phyloP scores from a whole-genome alignment of 164 flowering plant species.

The Buxus sempervirens region DNA sequence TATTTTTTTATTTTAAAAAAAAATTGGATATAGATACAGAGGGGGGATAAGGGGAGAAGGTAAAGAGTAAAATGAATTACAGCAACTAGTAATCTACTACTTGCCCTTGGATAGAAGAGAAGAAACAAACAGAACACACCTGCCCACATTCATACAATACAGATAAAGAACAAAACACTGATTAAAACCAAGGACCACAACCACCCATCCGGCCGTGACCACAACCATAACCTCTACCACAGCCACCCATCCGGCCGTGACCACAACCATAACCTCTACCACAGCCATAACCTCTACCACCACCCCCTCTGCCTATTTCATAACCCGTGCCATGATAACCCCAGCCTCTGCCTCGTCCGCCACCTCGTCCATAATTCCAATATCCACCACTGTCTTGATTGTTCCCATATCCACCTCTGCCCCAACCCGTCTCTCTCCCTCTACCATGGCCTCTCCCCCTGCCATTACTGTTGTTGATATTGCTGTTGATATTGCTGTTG shows the following conservation, averaged over 20 bases:
- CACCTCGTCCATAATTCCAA: slow-evolving; percentile 52
- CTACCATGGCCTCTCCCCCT: slow-evolving; percentile 70
- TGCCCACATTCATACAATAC: slow-evolving; percentile 19
- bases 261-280: no score
- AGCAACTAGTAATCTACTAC: neutral
- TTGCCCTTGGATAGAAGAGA: slow-evolving; percentile 6
- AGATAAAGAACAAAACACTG: slow-evolving; percentile 12
- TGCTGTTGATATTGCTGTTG: no score
- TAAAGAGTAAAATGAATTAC: slow-evolving; percentile 5
- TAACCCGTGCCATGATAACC: slow-evolving; percentile 43
- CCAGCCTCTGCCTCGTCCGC: slow-evolving; percentile 52
- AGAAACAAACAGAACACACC: slow-evolving; percentile 10
- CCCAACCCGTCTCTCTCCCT: slow-evolving; percentile 58
- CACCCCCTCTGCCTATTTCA: slow-evolving; percentile 31
- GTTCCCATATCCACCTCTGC: slow-evolving; percentile 55
- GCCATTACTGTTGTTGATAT: slow-evolving; percentile 53
- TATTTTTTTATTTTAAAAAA: no score
- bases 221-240: slow-evolving; percentile 43
- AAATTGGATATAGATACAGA: slow-evolving; percentile 14
- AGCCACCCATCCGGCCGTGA: slow-evolving; percentile 51
- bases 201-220: slow-evolving; percentile 25
- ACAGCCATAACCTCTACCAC: slow-evolving; percentile 50
- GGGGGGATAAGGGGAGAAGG: neutral
- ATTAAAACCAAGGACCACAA: slow-evolving; percentile 7
- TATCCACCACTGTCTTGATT: slow-evolving; percentile 57